phyloP scores from a whole-genome alignment of 208 protist species.

The Herpetomonas samuelpessoai region DNA sequence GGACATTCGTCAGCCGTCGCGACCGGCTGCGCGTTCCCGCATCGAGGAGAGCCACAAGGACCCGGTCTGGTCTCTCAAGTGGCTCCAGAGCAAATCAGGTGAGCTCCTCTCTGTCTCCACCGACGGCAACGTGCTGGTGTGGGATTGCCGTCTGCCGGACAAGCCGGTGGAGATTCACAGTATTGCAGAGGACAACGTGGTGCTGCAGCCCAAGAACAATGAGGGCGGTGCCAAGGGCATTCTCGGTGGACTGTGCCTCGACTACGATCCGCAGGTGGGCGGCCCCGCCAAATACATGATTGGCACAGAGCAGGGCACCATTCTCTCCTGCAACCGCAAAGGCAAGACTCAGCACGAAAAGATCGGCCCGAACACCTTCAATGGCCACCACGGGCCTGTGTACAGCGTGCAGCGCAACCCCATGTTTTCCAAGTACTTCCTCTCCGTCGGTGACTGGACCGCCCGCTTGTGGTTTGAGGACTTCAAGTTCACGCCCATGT shows the following conservation, averaged over 20 bases:
- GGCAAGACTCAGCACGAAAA: conserved; percentile 93
- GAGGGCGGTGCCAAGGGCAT: conserved; percentile 86
- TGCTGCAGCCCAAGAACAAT: conserved; percentile 88
- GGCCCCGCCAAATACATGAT: conserved; percentile 97
- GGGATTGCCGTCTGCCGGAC: conserved; percentile 94
- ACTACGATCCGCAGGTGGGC: conserved; percentile 94
- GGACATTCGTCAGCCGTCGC: conserved; percentile 93
- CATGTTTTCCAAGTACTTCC: conserved; percentile 95
- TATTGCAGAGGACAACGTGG: conserved; percentile 77
- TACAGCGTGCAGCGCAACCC: conserved; percentile 95
- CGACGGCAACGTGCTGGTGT: conserved; percentile 94
- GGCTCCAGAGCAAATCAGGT: conserved; percentile 96
- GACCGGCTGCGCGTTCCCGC: conserved; percentile 75
- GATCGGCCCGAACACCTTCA: conserved; percentile 92
- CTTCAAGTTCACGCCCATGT: conserved; percentile 93
- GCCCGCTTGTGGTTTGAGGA: conserved; percentile 96
- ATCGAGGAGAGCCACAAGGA: conserved; percentile 97
- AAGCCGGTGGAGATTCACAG: conserved; percentile 89
- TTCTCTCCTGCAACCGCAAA: conserved; percentile 95
- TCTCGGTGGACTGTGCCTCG: conserved; percentile 92
- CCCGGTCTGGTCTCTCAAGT: conserved; percentile 95
- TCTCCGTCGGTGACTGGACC: conserved; percentile 97
- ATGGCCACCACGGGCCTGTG: conserved; percentile 95
- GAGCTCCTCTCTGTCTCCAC: conserved; percentile 95
- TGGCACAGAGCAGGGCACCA: conserved; percentile 95